Conservation (phyloP, 2,329 filamentous ascomycete genomes). For the Fusarium tuaranense region DNA sequence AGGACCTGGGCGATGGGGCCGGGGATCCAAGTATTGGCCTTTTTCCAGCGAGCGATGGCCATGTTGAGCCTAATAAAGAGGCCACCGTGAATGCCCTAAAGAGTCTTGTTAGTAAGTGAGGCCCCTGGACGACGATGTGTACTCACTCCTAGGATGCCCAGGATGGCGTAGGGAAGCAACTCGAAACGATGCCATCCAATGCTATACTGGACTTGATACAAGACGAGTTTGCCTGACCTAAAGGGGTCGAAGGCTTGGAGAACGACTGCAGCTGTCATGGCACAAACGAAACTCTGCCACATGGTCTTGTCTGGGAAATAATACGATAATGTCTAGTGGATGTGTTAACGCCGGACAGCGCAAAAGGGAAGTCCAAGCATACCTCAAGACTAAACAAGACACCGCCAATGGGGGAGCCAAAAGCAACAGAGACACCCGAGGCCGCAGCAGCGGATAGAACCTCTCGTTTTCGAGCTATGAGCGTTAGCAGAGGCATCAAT, state of each 20-base stretch:
- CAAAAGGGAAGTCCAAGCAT: constrained; percentile 4
- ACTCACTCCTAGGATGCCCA: constrained; percentile 82
- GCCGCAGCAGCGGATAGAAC: constrained; percentile 92
- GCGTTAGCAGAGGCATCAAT: background rate
- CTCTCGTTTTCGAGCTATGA: constrained; percentile 86
- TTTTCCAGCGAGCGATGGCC: constrained; percentile 84
- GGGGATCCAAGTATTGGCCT: constrained; percentile 72
- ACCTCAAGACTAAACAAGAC: constrained; percentile 96
- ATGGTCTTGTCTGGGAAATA: constrained; percentile 99
- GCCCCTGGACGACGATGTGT: background rate
- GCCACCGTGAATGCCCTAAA: constrained; percentile 87
- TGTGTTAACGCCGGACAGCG: background rate
- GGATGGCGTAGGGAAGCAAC: constrained; percentile 84
- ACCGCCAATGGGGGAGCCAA: constrained; percentile 92
- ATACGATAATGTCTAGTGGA: constrained; percentile 77
- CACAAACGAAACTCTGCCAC: constrained; percentile 99
- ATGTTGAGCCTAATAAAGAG: constrained; percentile 97
- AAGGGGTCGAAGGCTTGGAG: constrained; percentile 95
- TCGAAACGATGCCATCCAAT: constrained; percentile 96
- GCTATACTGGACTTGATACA: constrained; percentile 96
- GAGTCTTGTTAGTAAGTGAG: constrained; percentile 20
- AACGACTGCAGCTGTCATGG: constrained; percentile 97
- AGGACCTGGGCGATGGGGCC: constrained; percentile 84
- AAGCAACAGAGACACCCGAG: constrained; percentile 92
- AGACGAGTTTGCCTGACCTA: constrained; percentile 91